These are phyloP conservation scores for Collybiopsis confluens DNA, from an alignment of 768 basidiomycete genomes.

Conservation along the genomic window DNA sequence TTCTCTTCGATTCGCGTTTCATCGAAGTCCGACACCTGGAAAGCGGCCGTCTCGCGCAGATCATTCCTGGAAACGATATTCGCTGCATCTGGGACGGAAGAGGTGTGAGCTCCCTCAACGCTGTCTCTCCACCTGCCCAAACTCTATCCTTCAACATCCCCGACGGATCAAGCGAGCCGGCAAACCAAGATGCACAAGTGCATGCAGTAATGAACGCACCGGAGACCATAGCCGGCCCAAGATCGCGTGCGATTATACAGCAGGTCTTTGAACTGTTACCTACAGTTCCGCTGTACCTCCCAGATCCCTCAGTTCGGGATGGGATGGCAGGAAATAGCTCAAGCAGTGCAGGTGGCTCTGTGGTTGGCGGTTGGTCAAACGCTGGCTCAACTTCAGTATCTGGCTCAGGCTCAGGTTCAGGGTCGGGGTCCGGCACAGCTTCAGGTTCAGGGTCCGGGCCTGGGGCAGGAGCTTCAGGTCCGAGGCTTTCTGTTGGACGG, in stretches of 20 bases:
- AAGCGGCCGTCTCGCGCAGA: slow-evolving; percentile 75
- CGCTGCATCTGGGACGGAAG: slow-evolving; percentile 91
- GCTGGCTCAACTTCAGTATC: too few species aligned
- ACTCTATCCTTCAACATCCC: background rate
- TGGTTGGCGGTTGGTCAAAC: too few species aligned
- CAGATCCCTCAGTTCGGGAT: too few species aligned
- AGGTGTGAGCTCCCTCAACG: slow-evolving; percentile 35
- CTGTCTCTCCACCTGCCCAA: slow-evolving; percentile 25
- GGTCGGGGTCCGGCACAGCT: too few species aligned
- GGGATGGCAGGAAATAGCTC: too few species aligned
- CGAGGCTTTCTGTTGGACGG: too few species aligned
- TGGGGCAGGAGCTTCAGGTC: too few species aligned
- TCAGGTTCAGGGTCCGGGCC: too few species aligned
- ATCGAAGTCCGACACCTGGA: slow-evolving; percentile 86
- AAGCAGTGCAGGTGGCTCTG: too few species aligned
- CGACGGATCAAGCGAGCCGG: slow-evolving; percentile 26
- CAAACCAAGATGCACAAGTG: slow-evolving; percentile 75
- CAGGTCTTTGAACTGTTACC: slow-evolving; percentile 79
- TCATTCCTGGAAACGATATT: slow-evolving; percentile 77
- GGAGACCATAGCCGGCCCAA: slow-evolving; percentile 32
- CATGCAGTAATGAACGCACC: slow-evolving; percentile 81
- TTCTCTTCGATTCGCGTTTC: slow-evolving; percentile 85
- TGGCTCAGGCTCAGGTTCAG: too few species aligned
- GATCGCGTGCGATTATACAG: slow-evolving; percentile 53
- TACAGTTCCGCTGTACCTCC: slow-evolving; percentile 66